A percentile compares a stretch with the other conserved stretches of the same genome.
These are phyloP conservation scores for Debaryomyces fabryi DNA, from an alignment of 1,139 yeast species.

Conservation along the genomic window DNA sequence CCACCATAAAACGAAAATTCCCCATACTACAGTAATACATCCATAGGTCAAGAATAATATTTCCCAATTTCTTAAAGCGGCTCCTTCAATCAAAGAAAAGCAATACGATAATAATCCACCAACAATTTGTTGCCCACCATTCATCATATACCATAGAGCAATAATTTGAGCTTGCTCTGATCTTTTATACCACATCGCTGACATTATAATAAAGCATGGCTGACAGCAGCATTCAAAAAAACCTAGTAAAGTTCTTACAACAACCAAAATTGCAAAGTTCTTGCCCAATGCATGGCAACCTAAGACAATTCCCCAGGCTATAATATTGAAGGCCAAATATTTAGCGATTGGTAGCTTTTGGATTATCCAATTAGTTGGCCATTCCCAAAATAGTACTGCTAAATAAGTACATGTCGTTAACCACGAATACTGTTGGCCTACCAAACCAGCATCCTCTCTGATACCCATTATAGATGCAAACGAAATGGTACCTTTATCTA, in stretches of 20 bases:
- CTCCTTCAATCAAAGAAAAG: constrained; percentile 12
- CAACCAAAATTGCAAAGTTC: constrained; percentile 32
- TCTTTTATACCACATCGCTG: constrained; percentile 30
- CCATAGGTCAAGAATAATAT: constrained; percentile 24
- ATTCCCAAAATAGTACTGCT: constrained; percentile 52
- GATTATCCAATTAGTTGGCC: constrained; percentile 41
- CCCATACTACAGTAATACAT: constrained; percentile 15
- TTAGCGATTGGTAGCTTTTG: constrained; percentile 41
- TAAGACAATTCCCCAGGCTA: constrained; percentile 36
- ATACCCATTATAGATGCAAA: constrained; percentile 67
- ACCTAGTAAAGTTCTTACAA: constrained; percentile 37
- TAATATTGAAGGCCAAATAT: constrained; percentile 25
- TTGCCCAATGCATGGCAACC: constrained; percentile 30
- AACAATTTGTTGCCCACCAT: constrained; percentile 9
- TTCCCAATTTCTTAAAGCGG: constrained; percentile 20
- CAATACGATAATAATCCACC: constrained; percentile 13
- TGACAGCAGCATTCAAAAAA: constrained; percentile 39
- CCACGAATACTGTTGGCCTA: constrained; percentile 58
- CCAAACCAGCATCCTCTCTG: constrained; percentile 34
- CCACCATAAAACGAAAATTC: neutral
- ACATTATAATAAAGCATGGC: constrained; percentile 38
- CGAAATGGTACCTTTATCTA: constrained; percentile 64
- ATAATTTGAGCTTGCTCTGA: constrained; percentile 28
- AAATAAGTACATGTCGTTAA: constrained; percentile 59
- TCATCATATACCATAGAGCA: constrained; percentile 27